Evolutionary conservation across 352 stramenopile species (phyloP).

Genomic region (Pythium vanterpoolii): DNA sequence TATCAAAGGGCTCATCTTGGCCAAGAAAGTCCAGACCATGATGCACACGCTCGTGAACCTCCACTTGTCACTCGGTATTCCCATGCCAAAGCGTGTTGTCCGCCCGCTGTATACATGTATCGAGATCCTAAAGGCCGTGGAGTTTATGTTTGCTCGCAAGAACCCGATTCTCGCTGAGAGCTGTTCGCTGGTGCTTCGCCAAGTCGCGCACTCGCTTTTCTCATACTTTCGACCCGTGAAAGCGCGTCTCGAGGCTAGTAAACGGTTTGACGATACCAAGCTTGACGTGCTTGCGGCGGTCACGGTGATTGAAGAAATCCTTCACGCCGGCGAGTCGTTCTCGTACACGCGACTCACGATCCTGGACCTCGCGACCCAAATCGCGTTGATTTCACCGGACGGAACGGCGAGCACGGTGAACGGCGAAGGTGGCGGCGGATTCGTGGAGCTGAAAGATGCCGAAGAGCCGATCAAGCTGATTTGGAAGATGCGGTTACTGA

Average conservation of each 20-base stretch:
- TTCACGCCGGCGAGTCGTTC: slow-evolving; percentile 78
- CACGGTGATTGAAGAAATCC: slow-evolving; percentile 82
- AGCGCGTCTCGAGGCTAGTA: slow-evolving; percentile 78
- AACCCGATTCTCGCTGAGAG: slow-evolving; percentile 79
- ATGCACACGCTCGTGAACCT: slow-evolving; percentile 88
- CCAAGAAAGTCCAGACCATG: slow-evolving; percentile 86
- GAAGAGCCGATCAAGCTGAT: slow-evolving; percentile 79
- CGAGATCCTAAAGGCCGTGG: slow-evolving; percentile 90
- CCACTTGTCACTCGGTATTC: slow-evolving; percentile 84
- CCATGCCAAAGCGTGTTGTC: slow-evolving; percentile 84
- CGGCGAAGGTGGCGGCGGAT: slow-evolving; percentile 33
- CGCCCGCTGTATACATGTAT: slow-evolving; percentile 87
- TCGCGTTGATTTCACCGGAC: slow-evolving; percentile 71
- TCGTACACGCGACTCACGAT: slow-evolving; percentile 84
- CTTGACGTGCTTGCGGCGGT: slow-evolving; percentile 80
- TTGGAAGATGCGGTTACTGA: slow-evolving; percentile 83
- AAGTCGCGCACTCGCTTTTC: slow-evolving; percentile 79
- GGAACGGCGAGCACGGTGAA: slow-evolving; percentile 34
- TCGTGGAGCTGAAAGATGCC: slow-evolving; percentile 52
- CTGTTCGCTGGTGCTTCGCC: slow-evolving; percentile 64
- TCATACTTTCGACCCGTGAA: slow-evolving; percentile 82
- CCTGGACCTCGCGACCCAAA: slow-evolving; percentile 75
- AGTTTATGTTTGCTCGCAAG: slow-evolving; percentile 91
- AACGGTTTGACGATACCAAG: slow-evolving; percentile 86
- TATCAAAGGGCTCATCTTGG: slow-evolving; percentile 89